Percentiles rank a stretch among this genome's conserved stretches.
phyloP scores from a whole-genome alignment of 495 filamentous ascomycete genomes.

The Alectoria sarmentosa region DNA sequence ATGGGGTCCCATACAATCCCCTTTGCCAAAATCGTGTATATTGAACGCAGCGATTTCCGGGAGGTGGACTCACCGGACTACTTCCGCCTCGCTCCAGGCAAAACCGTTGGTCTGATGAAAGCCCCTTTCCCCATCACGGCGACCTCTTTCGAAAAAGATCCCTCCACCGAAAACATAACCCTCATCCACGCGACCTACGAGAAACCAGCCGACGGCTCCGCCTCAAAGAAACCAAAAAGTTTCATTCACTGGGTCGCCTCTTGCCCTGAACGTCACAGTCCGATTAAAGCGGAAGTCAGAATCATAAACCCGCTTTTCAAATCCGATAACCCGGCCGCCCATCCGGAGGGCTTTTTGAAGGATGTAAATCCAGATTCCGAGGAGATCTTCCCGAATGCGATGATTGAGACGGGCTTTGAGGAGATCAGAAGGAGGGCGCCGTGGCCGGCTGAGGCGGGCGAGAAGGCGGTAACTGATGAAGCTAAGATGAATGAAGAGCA shows the following conservation, averaged over 20 bases:
- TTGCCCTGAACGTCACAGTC: conserved; percentile 49
- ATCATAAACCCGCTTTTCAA: conserved; percentile 82
- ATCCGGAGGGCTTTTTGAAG: conserved; percentile 66
- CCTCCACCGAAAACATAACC: conserved; percentile 57
- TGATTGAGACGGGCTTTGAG: conserved; percentile 81
- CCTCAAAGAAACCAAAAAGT: conserved; percentile 70
- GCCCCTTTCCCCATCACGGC: conserved; percentile 78
- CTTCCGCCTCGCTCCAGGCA: conserved; percentile 89
- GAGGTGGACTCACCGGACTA: conserved; percentile 77
- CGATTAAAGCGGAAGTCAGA: conserved; percentile 70
- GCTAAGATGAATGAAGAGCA: not conserved
- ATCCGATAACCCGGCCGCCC: conserved; percentile 63
- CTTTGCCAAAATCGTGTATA: conserved; percentile 82
- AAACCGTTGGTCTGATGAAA: conserved; percentile 81
- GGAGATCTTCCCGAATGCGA: conserved; percentile 64
- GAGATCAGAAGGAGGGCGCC: conserved; percentile 67
- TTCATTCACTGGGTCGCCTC: conserved; percentile 87
- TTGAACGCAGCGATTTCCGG: conserved; percentile 88
- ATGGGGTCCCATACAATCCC: conserved; percentile 58
- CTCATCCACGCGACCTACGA: conserved; percentile 60
- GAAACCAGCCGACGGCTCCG: conserved; percentile 41
- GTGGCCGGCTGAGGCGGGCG: conserved; percentile 57
- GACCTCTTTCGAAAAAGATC: conserved; percentile 66
- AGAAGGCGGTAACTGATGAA: conserved; percentile 16
- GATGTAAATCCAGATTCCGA: conserved; percentile 85